Evolutionary conservation across 192 early-diverging fungal genomes (phyloP).

Genomic region (Mortierella alpina): DNA sequence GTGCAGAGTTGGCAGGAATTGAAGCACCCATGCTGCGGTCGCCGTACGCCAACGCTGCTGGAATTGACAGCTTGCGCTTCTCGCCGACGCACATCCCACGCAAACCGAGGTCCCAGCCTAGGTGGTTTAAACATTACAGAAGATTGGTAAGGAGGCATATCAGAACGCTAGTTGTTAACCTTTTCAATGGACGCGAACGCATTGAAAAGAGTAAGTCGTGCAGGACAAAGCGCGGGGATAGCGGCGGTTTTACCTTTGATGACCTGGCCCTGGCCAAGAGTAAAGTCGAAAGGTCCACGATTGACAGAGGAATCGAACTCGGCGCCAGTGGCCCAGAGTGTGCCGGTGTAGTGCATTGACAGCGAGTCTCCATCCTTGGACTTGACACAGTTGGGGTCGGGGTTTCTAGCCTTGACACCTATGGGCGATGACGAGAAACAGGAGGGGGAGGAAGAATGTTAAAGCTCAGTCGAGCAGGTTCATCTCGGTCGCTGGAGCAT

Average conservation of each 20-base stretch:
- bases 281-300: slow-evolving; percentile 79
- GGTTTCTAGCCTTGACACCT: slow-evolving; percentile 52
- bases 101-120: slow-evolving; percentile 81
- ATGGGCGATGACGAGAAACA: slow-evolving; percentile 6
- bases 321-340: slow-evolving; percentile 66
- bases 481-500: not conserved
- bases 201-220: not conserved
- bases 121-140: not conserved
- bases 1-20: slow-evolving; percentile 62
- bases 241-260: slow-evolving; percentile 67
- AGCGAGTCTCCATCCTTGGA: slow-evolving; percentile 63
- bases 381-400: slow-evolving; percentile 52
- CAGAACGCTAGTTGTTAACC: too few species aligned
- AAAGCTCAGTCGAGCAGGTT: not conserved
- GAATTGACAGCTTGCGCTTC: slow-evolving; percentile 79
- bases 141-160: not conserved
- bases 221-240: not conserved
- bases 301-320: slow-evolving; percentile 80
- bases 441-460: not conserved
- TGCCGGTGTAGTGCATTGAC: slow-evolving; percentile 83
- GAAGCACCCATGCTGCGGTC: slow-evolving; percentile 58
- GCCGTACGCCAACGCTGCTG: slow-evolving; percentile 70
- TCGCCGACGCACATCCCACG: slow-evolving; percentile 84
- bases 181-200: too few species aligned
- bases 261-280: slow-evolving; percentile 67